phyloP scores from a whole-genome alignment of 1,284 basidiomycete species.

The Moniliella sp. region DNA sequence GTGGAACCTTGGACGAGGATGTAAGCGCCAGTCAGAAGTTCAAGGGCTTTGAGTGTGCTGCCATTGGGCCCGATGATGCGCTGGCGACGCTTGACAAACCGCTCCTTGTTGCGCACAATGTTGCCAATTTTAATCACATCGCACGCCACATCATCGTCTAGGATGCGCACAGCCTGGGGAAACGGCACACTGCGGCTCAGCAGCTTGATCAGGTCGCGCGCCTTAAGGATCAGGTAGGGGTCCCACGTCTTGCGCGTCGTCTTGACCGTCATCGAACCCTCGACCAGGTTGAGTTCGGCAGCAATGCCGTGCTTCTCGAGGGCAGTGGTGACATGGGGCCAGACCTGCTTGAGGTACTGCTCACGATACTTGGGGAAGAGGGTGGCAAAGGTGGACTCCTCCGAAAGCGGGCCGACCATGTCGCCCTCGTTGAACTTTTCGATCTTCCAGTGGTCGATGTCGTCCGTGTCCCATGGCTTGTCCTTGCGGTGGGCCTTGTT shows the following conservation, averaged over 20 bases:
- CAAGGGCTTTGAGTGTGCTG: slow-evolving; percentile 90
- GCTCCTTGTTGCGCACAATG: slow-evolving; percentile 79
- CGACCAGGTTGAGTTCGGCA: slow-evolving; percentile 79
- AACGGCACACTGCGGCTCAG: slow-evolving; percentile 70
- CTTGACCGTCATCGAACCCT: slow-evolving; percentile 87
- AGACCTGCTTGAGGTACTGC: slow-evolving; percentile 79
- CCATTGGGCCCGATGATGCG: slow-evolving; percentile 91
- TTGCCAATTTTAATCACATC: slow-evolving; percentile 97
- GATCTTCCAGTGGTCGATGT: slow-evolving; percentile 95
- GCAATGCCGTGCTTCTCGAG: slow-evolving; percentile 64
- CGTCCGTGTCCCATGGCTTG: slow-evolving; percentile 75
- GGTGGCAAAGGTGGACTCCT: slow-evolving; percentile 91
- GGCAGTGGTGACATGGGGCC: slow-evolving; percentile 72
- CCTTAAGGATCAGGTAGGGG: slow-evolving; percentile 85
- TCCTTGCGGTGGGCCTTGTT: no score
- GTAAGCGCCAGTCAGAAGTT: slow-evolving; percentile 85
- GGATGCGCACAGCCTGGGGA: slow-evolving; percentile 62
- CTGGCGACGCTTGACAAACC: slow-evolving; percentile 86
- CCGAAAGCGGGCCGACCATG: slow-evolving; percentile 59
- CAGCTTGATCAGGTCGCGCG: slow-evolving; percentile 81
- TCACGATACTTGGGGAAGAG: slow-evolving; percentile 97
- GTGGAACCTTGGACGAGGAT: slow-evolving; percentile 95
- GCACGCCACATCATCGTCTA: slow-evolving; percentile 73
- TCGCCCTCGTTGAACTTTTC: slow-evolving; percentile 50
- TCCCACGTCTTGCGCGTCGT: slow-evolving; percentile 93